Evolutionary conservation across 148 eudicot species (phyloP).

Genomic region (Chenopodium quinoa): DNA sequence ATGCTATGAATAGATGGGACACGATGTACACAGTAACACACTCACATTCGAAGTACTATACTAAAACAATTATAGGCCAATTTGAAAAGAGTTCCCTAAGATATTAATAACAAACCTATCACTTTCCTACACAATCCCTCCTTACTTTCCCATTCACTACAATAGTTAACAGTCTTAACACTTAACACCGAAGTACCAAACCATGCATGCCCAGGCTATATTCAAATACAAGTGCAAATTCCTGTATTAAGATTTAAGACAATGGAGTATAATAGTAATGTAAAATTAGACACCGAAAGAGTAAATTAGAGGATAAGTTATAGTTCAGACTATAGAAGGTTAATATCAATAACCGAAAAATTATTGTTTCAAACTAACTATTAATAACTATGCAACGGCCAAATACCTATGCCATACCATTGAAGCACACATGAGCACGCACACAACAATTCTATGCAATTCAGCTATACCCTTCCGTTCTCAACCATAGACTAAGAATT

Average conservation of each 20-base stretch:
- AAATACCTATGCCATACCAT: background rate
- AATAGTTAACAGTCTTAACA: background rate
- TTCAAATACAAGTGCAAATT: background rate
- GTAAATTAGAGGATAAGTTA: background rate
- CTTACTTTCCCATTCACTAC: background rate
- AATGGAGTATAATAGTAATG: background rate
- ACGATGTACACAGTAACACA: background rate
- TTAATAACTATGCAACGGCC: background rate
- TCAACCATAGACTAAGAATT: background rate
- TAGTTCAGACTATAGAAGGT: background rate
- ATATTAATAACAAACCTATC: background rate
- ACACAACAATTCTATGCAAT: background rate
- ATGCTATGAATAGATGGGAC: constrained; percentile 1
- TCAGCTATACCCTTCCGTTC: background rate
- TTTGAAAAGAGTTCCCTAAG: background rate
- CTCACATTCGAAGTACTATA: background rate
- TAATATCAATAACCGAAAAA: background rate
- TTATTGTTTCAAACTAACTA: background rate
- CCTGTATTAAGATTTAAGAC: background rate
- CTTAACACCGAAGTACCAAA: background rate
- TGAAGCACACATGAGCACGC: background rate
- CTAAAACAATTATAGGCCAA: background rate
- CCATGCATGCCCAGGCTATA: background rate
- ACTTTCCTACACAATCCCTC: background rate
- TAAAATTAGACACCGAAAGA: background rate